Evolutionary conservation across 441 rosid species (phyloP).

Genomic region (Pelargonium fulgidum): DNA sequence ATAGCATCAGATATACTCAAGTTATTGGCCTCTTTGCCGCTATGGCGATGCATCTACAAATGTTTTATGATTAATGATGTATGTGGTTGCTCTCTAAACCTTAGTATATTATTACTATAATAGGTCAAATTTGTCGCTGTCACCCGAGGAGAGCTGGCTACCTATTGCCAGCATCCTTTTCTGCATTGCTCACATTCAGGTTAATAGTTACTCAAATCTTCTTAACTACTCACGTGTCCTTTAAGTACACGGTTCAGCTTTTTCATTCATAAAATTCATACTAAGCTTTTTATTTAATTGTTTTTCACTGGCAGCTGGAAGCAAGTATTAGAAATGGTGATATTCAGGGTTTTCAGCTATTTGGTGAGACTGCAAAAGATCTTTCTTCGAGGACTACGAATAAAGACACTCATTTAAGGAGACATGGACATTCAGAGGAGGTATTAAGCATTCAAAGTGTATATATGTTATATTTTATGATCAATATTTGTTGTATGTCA

Average conservation of each 20-base stretch:
- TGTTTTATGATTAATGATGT: too few species aligned
- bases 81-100: too few species aligned
- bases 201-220: conserved; percentile 21
- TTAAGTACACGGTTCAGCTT: not conserved
- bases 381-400: conserved; percentile 30
- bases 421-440: conserved; percentile 32
- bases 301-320: conserved; percentile 52
- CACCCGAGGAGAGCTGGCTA: conserved; percentile 87
- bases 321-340: conserved; percentile 82
- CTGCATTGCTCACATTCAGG: conserved; percentile 87
- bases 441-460: conserved; percentile 22
- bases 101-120: conserved; percentile 7
- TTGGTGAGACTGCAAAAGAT: conserved; percentile 32
- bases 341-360: conserved; percentile 54
- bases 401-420: conserved; percentile 29
- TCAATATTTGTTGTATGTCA: not conserved
- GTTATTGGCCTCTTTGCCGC: too few species aligned
- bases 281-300: not conserved
- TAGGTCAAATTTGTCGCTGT: conserved; percentile 76
- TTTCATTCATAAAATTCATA: not conserved
- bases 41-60: too few species aligned
- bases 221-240: not conserved
- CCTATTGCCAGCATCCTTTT: conserved; percentile 77
- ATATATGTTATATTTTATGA: not conserved
- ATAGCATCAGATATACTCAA: too few species aligned